Percentiles rank a stretch among this genome's conserved stretches.
phyloP scores from a whole-genome alignment of 805 yeast species.

The Brettanomyces anomalus region DNA sequence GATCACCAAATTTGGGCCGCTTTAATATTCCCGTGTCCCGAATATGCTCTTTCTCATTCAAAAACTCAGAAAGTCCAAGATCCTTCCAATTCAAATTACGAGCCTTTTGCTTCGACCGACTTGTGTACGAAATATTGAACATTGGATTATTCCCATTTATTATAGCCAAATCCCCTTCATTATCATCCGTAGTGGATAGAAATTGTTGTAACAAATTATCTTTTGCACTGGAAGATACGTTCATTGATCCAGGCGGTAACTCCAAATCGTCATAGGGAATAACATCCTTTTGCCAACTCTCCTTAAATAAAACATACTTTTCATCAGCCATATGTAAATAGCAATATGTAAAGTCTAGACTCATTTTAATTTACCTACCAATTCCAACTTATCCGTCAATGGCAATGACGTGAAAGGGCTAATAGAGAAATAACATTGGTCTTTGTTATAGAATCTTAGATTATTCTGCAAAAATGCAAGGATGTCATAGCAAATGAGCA shows the following conservation, averaged over 20 bases:
- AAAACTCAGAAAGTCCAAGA: constrained; percentile 17
- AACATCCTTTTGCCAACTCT: constrained; percentile 24
- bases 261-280: constrained; percentile 27
- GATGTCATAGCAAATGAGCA: no score
- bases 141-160: constrained; percentile 18
- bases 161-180: constrained; percentile 18
- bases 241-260: constrained; percentile 12
- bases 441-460: no score
- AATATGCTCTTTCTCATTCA: constrained; percentile 8
- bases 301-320: constrained; percentile 21
- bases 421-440: no score
- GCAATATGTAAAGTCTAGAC: constrained; percentile 20
- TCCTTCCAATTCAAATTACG: constrained; percentile 25
- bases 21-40: constrained; percentile 19
- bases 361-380: constrained; percentile 10
- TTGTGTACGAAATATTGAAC: constrained; percentile 21
- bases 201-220: constrained; percentile 21
- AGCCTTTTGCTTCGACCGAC: constrained; percentile 17
- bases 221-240: constrained; percentile 8
- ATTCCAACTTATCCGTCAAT: no score
- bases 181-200: constrained; percentile 18
- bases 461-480: no score
- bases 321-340: constrained; percentile 25
- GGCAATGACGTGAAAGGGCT: no score
- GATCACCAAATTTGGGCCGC: constrained; percentile 12